A percentile compares a stretch with the other conserved stretches of the same genome.
phyloP scores from a whole-genome alignment of 495 filamentous ascomycete species.

The Ascobolus immersus region DNA sequence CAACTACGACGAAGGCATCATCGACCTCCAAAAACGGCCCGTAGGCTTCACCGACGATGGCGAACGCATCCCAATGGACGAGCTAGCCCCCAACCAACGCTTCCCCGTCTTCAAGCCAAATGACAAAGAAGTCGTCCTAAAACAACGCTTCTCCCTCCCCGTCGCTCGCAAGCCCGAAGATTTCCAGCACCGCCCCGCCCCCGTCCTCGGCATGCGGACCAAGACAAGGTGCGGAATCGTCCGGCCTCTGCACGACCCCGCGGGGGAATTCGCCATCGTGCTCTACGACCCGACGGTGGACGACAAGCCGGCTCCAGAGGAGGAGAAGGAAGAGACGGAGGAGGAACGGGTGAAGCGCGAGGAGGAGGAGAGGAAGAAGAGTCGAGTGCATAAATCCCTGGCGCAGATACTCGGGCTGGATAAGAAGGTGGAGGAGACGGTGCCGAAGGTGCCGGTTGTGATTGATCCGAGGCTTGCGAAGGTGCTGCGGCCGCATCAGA shows the following conservation, averaged over 20 bases:
- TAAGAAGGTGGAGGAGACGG: constrained; percentile 56
- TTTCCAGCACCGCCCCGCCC: constrained; percentile 52
- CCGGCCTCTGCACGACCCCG: constrained; percentile 79
- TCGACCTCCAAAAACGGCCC: constrained; percentile 38
- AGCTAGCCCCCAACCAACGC: constrained; percentile 53
- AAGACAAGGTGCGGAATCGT: constrained; percentile 64
- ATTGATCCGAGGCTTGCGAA: constrained; percentile 84
- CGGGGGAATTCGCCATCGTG: constrained; percentile 89
- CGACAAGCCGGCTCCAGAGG: constrained; percentile 35
- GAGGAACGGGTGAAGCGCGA: constrained; percentile 25
- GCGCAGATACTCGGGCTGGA: constrained; percentile 89
- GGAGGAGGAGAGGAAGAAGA: constrained; percentile 16
- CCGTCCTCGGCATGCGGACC: constrained; percentile 52
- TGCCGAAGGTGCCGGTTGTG: constrained; percentile 80
- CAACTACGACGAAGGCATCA: constrained; percentile 67
- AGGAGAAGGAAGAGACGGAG: constrained; percentile 24
- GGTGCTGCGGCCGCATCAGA: constrained; percentile 83
- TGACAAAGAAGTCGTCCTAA: constrained; percentile 61
- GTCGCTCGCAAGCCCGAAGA: constrained; percentile 64
- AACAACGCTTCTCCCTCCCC: constrained; percentile 61
- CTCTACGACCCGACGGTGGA: constrained; percentile 88
- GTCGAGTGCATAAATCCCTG: constrained; percentile 65
- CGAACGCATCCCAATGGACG: constrained; percentile 62
- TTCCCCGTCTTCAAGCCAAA: constrained; percentile 78
- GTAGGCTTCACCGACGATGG: constrained; percentile 62